These are phyloP conservation scores for Metschnikowia santaceciliae DNA, from an alignment of 805 yeast genomes.

Conservation along the genomic window DNA sequence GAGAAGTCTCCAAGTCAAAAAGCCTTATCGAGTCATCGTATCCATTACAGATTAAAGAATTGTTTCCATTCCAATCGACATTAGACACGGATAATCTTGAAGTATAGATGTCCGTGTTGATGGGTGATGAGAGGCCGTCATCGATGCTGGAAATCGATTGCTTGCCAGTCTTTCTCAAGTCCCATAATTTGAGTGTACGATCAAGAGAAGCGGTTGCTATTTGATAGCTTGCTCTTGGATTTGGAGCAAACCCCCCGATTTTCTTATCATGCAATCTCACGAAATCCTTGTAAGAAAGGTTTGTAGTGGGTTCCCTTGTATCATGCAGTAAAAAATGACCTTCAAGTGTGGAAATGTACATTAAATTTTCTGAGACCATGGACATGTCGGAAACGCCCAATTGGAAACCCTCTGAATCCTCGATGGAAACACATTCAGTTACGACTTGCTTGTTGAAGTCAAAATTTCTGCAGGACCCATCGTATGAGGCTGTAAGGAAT, in stretches of 20 bases:
- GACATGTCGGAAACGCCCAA: slow-evolving; percentile 74
- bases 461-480: slow-evolving; percentile 74
- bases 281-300: slow-evolving; percentile 24
- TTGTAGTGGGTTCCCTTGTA: slow-evolving; percentile 45
- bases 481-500: slow-evolving; percentile 74
- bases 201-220: slow-evolving; percentile 89
- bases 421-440: slow-evolving; percentile 42
- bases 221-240: slow-evolving; percentile 62
- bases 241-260: slow-evolving; percentile 82
- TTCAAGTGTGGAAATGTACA: slow-evolving; percentile 71
- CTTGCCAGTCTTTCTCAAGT: slow-evolving; percentile 52
- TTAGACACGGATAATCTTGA: slow-evolving; percentile 81
- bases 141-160: slow-evolving; percentile 6
- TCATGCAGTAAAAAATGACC: slow-evolving; percentile 83
- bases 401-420: slow-evolving; percentile 48
- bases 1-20: slow-evolving; percentile 7
- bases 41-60: slow-evolving; percentile 83
- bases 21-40: slow-evolving; percentile 44
- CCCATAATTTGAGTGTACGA: slow-evolving; percentile 83
- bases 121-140: slow-evolving; percentile 36
- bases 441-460: slow-evolving; percentile 63
- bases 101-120: slow-evolving; percentile 54
- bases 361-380: slow-evolving; percentile 45
- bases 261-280: slow-evolving; percentile 79
- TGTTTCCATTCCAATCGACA: slow-evolving; percentile 73